Evolutionary conservation across 1,139 yeast genomes (phyloP), one percentile per base, ranked within the genome.

Genomic region (Taiozyma onychis): DNA sequence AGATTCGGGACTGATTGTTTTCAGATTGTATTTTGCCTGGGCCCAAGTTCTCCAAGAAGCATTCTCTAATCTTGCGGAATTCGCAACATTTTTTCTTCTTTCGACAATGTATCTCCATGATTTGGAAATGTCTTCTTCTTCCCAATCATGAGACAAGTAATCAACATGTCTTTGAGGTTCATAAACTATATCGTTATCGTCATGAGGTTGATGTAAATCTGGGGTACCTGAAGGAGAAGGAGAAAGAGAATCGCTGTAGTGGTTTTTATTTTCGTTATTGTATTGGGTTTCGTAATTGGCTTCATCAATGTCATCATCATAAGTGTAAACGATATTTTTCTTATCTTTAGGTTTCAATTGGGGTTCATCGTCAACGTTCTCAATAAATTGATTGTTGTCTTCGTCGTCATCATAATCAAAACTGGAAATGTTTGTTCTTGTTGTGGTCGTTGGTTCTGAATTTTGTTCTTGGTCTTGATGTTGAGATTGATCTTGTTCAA

Each of bases 71-170:
- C 95, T 73, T 4, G 85, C 71, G 22, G 74, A 68, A 61, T 81
- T 81, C 21, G 89, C 88, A 27, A 83, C 82, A 60, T 82, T 86
- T 56, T 87, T 86, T 48, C 96, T 79, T 60, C 88, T 84, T 56
- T 83, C 72, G 45, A 89, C 91, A 54, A 93, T 87, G 66, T 93
- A 93, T 57, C 97, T 77, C 99, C 99, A 93, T 39, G 96, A 88
- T 58, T 88, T 88, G 14, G 96, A 87, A 41, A 93, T 88, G 66
- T 93, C 99, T 6, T 83, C 74, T 57, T 91, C 98, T 61, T 89
- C 89, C 99, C 99, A 93, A 65, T 93, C 80, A 65, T 93, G 97
- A 6, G 97, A 88, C 44, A 93, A 75, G 67, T 93, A 93, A 70
- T 93, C 99, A 16, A 93, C 99, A 64, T 91, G 97, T 48, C 85